A percentile compares a stretch with the other conserved stretches of the same genome.
These are phyloP conservation scores for Lipomyces spencermartinsiae DNA, from an alignment of 805 yeast species.

Conservation along the genomic window DNA sequence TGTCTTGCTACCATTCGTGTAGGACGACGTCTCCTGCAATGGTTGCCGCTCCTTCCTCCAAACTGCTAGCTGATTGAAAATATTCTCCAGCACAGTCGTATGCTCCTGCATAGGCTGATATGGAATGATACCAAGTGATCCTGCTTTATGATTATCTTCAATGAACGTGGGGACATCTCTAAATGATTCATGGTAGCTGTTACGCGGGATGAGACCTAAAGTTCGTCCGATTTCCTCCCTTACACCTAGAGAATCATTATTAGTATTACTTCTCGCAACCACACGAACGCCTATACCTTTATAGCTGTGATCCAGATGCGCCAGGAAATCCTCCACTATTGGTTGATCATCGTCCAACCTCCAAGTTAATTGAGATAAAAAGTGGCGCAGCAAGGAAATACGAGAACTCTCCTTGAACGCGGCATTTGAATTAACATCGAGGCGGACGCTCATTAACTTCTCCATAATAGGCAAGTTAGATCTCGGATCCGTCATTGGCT, in stretches of 20 bases:
- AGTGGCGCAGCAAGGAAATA: constrained; percentile 59
- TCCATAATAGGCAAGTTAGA: constrained; percentile 62
- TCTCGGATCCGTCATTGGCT: constrained; percentile 56
- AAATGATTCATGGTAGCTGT: constrained; percentile 53
- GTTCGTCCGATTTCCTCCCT: constrained; percentile 70
- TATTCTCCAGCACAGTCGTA: constrained; percentile 49
- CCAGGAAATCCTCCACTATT: constrained; percentile 52
- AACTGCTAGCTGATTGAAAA: constrained; percentile 53
- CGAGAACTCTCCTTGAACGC: constrained; percentile 71
- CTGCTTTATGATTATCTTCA: constrained; percentile 46
- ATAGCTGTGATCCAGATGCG: constrained; percentile 61
- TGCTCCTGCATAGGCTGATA: constrained; percentile 46
- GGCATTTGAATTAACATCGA: constrained; percentile 60
- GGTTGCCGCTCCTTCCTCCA: constrained; percentile 33
- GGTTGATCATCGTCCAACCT: constrained; percentile 52
- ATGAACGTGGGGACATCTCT: constrained; percentile 51
- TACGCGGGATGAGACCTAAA: constrained; percentile 55
- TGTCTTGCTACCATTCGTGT: constrained; percentile 69
- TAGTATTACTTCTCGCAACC: background rate
- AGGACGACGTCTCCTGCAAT: constrained; percentile 49
- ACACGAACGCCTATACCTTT: constrained; percentile 22
- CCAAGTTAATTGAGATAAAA: constrained; percentile 60
- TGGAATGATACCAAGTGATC: constrained; percentile 49
- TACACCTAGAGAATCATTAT: constrained; percentile 56
- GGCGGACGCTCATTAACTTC: constrained; percentile 54